Conservation (phyloP, 2,329 filamentous ascomycete genomes). For the Colletotrichum plurivorum region DNA sequence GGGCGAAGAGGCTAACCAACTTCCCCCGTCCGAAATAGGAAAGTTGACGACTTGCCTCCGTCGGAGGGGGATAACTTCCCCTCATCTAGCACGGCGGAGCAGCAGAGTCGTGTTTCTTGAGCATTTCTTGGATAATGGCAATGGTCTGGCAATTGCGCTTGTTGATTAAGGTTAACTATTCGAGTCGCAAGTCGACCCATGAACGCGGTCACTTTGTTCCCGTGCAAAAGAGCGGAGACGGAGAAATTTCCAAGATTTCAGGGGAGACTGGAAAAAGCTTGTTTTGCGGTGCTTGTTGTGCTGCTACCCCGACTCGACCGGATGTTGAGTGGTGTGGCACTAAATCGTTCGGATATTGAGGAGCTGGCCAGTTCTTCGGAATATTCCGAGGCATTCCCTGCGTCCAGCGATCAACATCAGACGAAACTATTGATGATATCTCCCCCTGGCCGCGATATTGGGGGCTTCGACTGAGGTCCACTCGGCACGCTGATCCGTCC, state of each 20-base stretch:
- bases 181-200: constrained; percentile 3
- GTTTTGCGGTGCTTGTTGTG: not conserved
- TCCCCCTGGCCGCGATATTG: not conserved
- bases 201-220: not conserved
- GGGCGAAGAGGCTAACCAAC: not conserved
- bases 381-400: not conserved
- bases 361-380: not conserved
- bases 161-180: not conserved
- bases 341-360: not conserved
- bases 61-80: not conserved
- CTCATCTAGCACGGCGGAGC: not conserved
- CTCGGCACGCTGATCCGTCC: not conserved
- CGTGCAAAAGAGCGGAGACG: not conserved
- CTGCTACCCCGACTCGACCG: not conserved
- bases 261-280: constrained; percentile 4
- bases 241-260: constrained; percentile 1
- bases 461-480: not conserved
- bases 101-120: not conserved
- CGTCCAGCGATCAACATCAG: constrained; percentile 10
- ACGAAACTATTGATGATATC: not conserved
- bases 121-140: not conserved
- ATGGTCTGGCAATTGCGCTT: not conserved
- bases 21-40: constrained; percentile 15
- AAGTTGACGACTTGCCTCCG: constrained; percentile 11
- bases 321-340: not conserved